Evolutionary conservation across 75 land plant genomes (phyloP), one percentile per base, ranked within the genome.

Genomic region (Cunninghamia lanceolata): DNA sequence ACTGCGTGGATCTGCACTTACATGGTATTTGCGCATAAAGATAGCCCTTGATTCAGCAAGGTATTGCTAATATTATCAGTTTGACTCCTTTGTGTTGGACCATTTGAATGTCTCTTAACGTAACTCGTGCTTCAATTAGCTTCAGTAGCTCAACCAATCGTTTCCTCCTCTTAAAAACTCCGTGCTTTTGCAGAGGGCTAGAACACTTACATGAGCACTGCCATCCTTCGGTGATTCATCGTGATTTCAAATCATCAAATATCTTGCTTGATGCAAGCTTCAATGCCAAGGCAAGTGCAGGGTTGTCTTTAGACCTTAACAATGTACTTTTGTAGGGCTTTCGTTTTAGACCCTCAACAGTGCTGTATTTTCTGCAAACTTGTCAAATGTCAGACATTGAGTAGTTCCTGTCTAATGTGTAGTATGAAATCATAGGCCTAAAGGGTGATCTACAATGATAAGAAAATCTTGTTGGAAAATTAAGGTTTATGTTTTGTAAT

Each of bases 191-290:
- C 94, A 97, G 99, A 89, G 99, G 98, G 84, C 83, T 97, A 79
- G 98, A 97, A 73, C 93, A 93, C 86, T 87, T 97, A 46, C 99
- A 97, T 85, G 98, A 96, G 88, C 92, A 92, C 42, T 93, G 97
- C 91, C 91, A 93, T 46, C 99, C 98, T 40, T 90, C 93, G 21
- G 89, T 98, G 35, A 94, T 98, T 83, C 99, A 98, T 86, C 89
- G 99, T 85, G 98, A 98, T 90, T 90, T 98, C 63, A 98, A 98
- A 87, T 96, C 99, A 80, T 95, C 99, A 32, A 98, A 98, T 78
- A 96, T 98, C 40, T 94, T 98, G 86, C 88, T 98, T 28, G 98
- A 96, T 85, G 89, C 93, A 38, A 92, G 92, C 85, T 96, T 98
- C 90, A 94, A 93, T 90, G 98, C 98, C 34, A 98, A 98, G 98